Base-by-base conservation (phyloP, 169 alveolate species). In the Toxoplasma gondii region DNA sequence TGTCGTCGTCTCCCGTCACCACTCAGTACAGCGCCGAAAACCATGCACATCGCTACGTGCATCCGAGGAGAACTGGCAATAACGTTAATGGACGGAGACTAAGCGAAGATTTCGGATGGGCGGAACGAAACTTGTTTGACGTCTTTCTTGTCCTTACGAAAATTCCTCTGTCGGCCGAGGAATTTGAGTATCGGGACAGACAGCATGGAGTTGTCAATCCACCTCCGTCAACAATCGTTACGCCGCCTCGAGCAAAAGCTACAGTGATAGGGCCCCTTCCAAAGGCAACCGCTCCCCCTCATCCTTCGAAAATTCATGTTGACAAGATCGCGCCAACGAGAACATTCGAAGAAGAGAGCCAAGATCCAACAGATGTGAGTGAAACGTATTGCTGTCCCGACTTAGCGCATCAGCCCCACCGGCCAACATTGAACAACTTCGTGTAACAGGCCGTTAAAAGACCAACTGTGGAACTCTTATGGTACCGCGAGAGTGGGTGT, bases 121-220 rank as follows among this genome's bases (percentile, higher is more conserved):
- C 87, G 44, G 87, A 78, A 34, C 43, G 34, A 34, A 78, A 34
- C 45, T 78, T 78, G 87, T 78, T 78, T 78, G 87, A 78, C 44
- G 87, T 78, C 0, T 78, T 78, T 78, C 87, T 78, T 78, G 53
- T 78, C 29, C 87, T 78, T 0, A 78, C 87, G 29, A 39, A 78
- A 78, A 34, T 78, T 38, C 87, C 39, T 19, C 31, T 78, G 87
- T 7, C 87, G 17, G 19, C 87, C 45, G 87, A 78, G 45, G 87
- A 78, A 34, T 27, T 78, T 39, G 87, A 78, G 45, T 78, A 78
- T 78, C 43, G 87, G 44, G 87, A 78, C 45, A 34, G 87, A 12
- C 87, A 39, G 44, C 87, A 78, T 78, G 87, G 87, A 34, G 87
- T 78, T 78, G 53, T 53, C 12, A 53, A 78, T 39, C 87, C 87